Conservation (phyloP, 495 filamentous ascomycete genomes). For the Parathielavia hyrcaniae region DNA sequence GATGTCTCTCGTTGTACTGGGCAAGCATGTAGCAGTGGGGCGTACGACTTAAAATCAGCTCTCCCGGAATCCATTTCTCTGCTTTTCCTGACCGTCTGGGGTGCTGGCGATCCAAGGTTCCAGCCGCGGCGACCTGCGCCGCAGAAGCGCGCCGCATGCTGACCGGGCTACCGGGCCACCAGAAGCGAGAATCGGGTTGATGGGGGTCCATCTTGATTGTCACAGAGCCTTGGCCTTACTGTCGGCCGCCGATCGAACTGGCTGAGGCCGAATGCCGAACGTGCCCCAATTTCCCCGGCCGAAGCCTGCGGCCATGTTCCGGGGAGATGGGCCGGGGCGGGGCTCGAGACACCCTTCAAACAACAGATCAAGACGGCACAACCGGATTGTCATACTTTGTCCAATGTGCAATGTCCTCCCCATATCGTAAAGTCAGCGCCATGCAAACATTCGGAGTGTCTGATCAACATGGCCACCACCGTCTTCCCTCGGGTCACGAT, state of each 20-base stretch:
- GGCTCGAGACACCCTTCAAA: neutral
- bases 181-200: neutral
- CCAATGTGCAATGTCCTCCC: neutral
- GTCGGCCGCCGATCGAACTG: neutral
- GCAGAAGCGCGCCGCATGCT: neutral
- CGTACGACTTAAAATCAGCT: constrained; percentile 12
- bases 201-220: neutral
- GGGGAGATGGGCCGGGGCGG: neutral
- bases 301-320: neutral
- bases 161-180: neutral
- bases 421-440: neutral
- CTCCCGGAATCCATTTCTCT: neutral
- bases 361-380: neutral
- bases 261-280: neutral
- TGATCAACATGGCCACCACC: neutral
- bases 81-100: neutral
- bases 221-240: neutral
- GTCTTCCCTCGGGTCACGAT: neutral
- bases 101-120: neutral
- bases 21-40: constrained; percentile 24
- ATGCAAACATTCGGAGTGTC: neutral
- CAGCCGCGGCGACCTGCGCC: neutral
- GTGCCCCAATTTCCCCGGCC: neutral
- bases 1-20: neutral
- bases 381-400: neutral